phyloP scores from a whole-genome alignment of 305 asterid genomes.

The Fraxinus velutina region DNA sequence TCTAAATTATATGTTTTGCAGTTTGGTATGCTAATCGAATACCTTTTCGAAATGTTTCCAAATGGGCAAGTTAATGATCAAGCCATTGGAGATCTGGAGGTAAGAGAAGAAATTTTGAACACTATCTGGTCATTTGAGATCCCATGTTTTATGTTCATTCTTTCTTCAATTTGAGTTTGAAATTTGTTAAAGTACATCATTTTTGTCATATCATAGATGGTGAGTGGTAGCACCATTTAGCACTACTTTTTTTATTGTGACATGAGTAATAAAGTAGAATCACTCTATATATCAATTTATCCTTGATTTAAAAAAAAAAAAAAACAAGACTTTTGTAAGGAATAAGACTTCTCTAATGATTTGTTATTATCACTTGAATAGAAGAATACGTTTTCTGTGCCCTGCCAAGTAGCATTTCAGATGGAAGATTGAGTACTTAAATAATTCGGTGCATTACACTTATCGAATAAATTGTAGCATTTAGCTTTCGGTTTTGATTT shows the following conservation, averaged over 20 bases:
- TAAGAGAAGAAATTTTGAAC: slow-evolving; percentile 33
- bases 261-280: not conserved
- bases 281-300: not conserved
- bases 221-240: not conserved
- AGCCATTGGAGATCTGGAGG: slow-evolving; percentile 90
- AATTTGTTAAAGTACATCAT: not conserved
- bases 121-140: not conserved
- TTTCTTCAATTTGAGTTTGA: slow-evolving; percentile 21
- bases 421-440: not conserved
- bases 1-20: slow-evolving; percentile 35
- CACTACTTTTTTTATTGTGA: not conserved
- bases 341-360: not conserved
- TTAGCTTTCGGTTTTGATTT: not conserved
- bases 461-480: not conserved
- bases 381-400: not conserved
- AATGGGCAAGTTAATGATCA: slow-evolving; percentile 62
- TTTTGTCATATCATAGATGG: not conserved
- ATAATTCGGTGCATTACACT: not conserved
- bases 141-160: slow-evolving; percentile 7
- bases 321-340: not conserved
- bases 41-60: slow-evolving; percentile 67
- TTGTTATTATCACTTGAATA: not conserved
- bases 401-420: not conserved
- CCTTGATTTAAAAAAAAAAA: not conserved
- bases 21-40: slow-evolving; percentile 94